Evolutionary conservation across 2,329 filamentous ascomycete species (phyloP), one percentile per base, ranked within the genome.

Genomic region (Aspergillus niger): DNA sequence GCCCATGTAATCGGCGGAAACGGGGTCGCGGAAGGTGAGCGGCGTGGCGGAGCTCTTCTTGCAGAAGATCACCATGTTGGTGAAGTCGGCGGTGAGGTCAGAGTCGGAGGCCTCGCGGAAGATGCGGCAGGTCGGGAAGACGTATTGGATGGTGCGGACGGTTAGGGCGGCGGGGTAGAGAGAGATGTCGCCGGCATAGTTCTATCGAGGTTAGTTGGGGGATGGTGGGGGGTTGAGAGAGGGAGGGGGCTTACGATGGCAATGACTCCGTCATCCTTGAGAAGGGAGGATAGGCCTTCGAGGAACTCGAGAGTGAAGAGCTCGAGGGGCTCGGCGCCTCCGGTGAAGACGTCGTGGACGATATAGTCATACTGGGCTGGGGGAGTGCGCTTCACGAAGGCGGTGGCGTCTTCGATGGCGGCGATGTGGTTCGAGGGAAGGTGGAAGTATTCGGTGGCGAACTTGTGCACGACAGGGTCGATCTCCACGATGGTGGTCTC

Each of bases 41-140:
- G 79, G 77, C 6, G 64, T 67, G 24, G 68, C 65, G 26, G 78
- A 73, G 10, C 79, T 81, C 77, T 92, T 94, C 60, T 86, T 88
- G 82, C 95, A 99, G 80, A 97, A 97, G 62, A 98, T 87, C 50
- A 98, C 91, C 85, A 98, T 92, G 80, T 99, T 99, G 73, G 92
- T 91, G 75, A 98, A 97, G 72, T 97, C 91, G 38, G 81, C 80
- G 22, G 85, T 75, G 7, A 79, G 76, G 4, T 85, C 79, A 2
- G 81, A 77, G 0, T 82, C 77, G 3, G 86, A 82, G 26, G 85
- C 82, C 77, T 99, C 95, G 63, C 95, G 89, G 84, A 92, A 99
- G 69, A 96, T 86, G 62, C 92, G 91, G 78, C 95, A 99, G 3
- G 87, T 86, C n/a, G 91, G 90, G 76, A 98, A 99, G 59, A 95